Evolutionary conservation across 2,329 filamentous ascomycete species (phyloP).

Genomic region (Rutstroemia sp.): DNA sequence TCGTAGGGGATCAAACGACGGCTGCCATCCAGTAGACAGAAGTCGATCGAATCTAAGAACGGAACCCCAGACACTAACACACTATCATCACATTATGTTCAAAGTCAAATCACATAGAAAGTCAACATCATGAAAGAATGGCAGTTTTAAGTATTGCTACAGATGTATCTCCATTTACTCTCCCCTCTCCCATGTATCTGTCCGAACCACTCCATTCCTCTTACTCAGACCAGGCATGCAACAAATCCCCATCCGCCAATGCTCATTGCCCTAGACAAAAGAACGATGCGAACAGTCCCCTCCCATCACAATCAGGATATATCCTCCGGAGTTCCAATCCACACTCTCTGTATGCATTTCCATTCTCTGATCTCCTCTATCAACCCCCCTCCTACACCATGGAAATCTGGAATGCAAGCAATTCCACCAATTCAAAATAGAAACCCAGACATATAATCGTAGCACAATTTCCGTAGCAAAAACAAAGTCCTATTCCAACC

Average conservation of each 20-base stretch:
- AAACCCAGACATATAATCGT: slow-evolving; percentile 9
- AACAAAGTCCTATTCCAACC: slow-evolving; percentile 1
- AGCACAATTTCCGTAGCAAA: slow-evolving; percentile 7
- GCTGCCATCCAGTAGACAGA: too few species aligned
- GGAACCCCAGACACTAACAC: too few species aligned
- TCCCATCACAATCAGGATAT: neutral
- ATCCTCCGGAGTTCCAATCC: neutral
- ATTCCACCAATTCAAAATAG: neutral
- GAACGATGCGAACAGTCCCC: neutral
- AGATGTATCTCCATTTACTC: slow-evolving; percentile 3
- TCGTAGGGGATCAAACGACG: too few species aligned
- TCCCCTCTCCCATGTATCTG: neutral
- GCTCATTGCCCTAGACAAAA: neutral
- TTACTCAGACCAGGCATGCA: too few species aligned
- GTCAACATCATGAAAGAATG: neutral
- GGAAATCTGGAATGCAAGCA: too few species aligned
- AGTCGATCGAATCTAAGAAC: too few species aligned
- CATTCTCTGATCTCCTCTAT: too few species aligned
- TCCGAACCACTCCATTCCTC: too few species aligned
- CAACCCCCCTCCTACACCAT: too few species aligned
- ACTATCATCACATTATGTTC: too few species aligned
- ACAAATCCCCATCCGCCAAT: neutral
- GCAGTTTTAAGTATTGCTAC: slow-evolving; percentile 8
- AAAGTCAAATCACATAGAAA: neutral
- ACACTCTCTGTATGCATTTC: too few species aligned